A percentile compares a stretch with the other conserved stretches of the same genome.
phyloP scores from a whole-genome alignment of 108 stramenopile species.

The Nannochloropsis granulata region DNA sequence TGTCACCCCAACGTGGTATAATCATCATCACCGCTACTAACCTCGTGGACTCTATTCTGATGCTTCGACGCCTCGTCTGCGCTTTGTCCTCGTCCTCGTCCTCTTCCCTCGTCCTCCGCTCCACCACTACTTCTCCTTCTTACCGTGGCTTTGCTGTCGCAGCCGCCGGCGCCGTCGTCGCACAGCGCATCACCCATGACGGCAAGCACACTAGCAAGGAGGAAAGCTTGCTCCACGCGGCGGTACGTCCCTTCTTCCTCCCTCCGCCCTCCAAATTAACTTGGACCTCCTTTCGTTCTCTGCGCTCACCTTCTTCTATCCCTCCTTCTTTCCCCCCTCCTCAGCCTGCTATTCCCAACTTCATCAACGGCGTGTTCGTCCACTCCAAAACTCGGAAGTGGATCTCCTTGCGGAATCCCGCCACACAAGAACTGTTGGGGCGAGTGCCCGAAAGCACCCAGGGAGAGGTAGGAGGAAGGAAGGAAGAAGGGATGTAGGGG shows the following conservation, averaged over 20 bases:
- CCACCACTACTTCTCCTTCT: no score
- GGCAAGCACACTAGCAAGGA: neutral
- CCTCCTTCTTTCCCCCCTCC: conserved; percentile 18
- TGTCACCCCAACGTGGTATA: no score
- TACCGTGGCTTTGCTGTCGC: neutral
- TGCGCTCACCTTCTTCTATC: conserved; percentile 40
- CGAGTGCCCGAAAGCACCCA: conserved; percentile 29
- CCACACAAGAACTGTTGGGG: conserved; percentile 23
- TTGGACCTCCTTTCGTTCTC: neutral
- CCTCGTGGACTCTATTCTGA: no score
- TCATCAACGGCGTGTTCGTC: conserved; percentile 38
- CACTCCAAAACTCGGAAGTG: conserved; percentile 35
- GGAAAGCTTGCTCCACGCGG: neutral
- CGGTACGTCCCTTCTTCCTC: neutral
- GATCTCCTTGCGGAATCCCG: conserved; percentile 41
- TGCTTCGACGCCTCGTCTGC: no score
- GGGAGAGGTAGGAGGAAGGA: conserved; percentile 13
- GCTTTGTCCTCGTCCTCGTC: no score
- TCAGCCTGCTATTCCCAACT: conserved; percentile 6
- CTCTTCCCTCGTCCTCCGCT: no score
- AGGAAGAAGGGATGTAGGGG: neutral
- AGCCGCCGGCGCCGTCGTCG: neutral
- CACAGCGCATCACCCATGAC: no score
- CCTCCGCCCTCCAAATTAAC: neutral
- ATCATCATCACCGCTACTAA: no score